These are phyloP conservation scores for Aureobasidium uvarum DNA, from an alignment of 2,329 filamentous ascomycete genomes.

Conservation along the genomic window DNA sequence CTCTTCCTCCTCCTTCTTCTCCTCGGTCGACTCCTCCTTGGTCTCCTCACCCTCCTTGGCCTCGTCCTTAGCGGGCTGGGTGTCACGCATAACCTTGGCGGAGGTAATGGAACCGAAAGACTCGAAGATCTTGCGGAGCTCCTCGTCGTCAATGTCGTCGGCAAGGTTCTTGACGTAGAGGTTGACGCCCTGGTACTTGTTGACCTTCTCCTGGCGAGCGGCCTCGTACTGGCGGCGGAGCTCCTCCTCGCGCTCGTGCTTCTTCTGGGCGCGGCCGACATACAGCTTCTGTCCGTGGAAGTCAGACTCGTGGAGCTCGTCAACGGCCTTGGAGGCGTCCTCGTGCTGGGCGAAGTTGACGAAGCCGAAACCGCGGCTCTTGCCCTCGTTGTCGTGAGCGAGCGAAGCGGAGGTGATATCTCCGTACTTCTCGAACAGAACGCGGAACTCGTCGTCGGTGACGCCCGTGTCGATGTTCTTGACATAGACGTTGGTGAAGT, in stretches of 20 bases:
- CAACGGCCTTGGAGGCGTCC: conserved; percentile 78
- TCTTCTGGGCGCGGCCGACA: conserved; percentile 98
- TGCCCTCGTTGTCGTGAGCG: conserved; percentile 93
- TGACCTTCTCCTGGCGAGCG: conserved; percentile 95
- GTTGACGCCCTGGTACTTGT: conserved; percentile 99
- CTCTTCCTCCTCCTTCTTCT: conserved; percentile 54
- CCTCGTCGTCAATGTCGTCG: conserved; percentile 96
- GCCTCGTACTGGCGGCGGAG: conserved; percentile 98
- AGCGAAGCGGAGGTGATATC: conserved; percentile 95
- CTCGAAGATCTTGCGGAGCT: conserved; percentile 89
- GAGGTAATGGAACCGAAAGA: conserved; percentile 95
- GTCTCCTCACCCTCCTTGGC: conserved; percentile 44
- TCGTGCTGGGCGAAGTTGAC: conserved; percentile 94
- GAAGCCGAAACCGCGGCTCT: conserved; percentile 91
- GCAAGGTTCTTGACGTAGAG: conserved; percentile 99
- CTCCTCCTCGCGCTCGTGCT: conserved; percentile 99
- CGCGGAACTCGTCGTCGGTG: conserved; percentile 90
- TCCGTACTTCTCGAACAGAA: conserved; percentile 86
- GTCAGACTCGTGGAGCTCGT: conserved; percentile 86
- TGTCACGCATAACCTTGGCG: conserved; percentile 98
- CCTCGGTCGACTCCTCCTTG: conserved; percentile 49
- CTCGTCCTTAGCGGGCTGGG: conserved; percentile 42
- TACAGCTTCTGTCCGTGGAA: conserved; percentile 95
- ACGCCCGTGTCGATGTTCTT: conserved; percentile 91
- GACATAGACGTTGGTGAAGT: conserved; percentile 99